These are phyloP conservation scores for Peterozyma toletana DNA, from an alignment of 805 yeast species.

Conservation along the genomic window DNA sequence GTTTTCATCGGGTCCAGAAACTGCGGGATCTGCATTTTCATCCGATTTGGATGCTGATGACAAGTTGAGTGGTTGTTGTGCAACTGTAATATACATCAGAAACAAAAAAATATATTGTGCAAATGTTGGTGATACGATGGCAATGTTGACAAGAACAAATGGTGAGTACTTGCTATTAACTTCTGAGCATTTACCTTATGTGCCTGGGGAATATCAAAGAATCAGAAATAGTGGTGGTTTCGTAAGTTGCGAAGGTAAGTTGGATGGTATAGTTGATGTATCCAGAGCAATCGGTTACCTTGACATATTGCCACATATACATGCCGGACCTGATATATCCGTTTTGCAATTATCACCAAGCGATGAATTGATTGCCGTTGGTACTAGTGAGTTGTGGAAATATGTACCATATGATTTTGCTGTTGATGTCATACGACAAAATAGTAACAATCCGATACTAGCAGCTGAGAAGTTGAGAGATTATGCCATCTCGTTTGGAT, in stretches of 20 bases:
- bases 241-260: conserved; percentile 75
- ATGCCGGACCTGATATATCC: conserved; percentile 78
- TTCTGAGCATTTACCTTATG: conserved; percentile 78
- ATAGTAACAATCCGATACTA: conserved; percentile 72
- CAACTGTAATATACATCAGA: conserved; percentile 72
- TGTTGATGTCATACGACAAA: conserved; percentile 82
- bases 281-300: conserved; percentile 92
- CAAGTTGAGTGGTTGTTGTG: conserved; percentile 74
- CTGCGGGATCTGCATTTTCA: conserved; percentile 23
- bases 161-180: conserved; percentile 77
- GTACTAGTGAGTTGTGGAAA: conserved; percentile 83
- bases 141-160: conserved; percentile 67
- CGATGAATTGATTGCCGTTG: conserved; percentile 83
- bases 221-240: conserved; percentile 89
- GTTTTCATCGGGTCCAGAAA: too few species aligned
- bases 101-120: conserved; percentile 72
- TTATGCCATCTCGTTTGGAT: conserved; percentile 90
- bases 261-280: conserved; percentile 76
- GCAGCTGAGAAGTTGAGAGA: conserved; percentile 94
- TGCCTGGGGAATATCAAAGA: conserved; percentile 70
- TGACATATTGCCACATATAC: conserved; percentile 78
- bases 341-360: conserved; percentile 51
- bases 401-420: conserved; percentile 75
- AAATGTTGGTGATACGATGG: conserved; percentile 86
- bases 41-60: conserved; percentile 59